A percentile compares a stretch with the other conserved stretches of the same genome.
Conservation (phyloP, 2,329 filamentous ascomycete species). For the Calonectria multiphialidica region DNA sequence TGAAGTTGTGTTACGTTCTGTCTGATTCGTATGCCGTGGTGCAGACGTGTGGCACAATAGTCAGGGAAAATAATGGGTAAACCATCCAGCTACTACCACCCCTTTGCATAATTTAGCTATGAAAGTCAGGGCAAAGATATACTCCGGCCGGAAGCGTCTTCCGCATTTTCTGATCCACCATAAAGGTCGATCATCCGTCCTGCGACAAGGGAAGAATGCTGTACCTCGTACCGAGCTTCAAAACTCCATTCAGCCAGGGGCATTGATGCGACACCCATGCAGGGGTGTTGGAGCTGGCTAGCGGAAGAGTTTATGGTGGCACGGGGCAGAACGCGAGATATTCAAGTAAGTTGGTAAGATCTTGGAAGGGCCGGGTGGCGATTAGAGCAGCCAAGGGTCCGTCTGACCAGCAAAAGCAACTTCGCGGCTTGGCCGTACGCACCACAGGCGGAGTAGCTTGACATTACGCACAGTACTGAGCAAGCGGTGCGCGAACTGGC, state of each 20-base stretch:
- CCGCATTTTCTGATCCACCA: constrained; percentile 2
- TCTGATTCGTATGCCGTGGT: background rate
- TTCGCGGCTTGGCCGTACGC: background rate
- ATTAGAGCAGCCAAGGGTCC: background rate
- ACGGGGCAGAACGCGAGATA: background rate
- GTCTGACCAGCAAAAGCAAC: constrained; percentile 8
- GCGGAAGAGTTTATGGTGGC: background rate
- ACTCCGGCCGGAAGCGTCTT: background rate
- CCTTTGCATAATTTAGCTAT: background rate
- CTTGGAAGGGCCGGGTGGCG: background rate
- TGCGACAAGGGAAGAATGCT: background rate
- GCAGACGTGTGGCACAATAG: background rate
- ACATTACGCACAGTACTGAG: background rate
- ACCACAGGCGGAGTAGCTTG: background rate
- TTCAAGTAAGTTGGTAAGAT: background rate
- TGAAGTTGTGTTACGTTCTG: background rate
- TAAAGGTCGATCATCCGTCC: constrained; percentile 5
- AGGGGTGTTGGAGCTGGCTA: background rate
- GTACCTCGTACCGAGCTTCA: background rate
- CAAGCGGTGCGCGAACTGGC: background rate
- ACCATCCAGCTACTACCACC: background rate
- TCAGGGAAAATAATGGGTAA: background rate
- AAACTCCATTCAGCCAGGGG: background rate
- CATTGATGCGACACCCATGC: background rate
- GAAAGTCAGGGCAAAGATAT: background rate